Conservation (phyloP, 1,139 yeast species). For the Lizanozyma gosingica region DNA sequence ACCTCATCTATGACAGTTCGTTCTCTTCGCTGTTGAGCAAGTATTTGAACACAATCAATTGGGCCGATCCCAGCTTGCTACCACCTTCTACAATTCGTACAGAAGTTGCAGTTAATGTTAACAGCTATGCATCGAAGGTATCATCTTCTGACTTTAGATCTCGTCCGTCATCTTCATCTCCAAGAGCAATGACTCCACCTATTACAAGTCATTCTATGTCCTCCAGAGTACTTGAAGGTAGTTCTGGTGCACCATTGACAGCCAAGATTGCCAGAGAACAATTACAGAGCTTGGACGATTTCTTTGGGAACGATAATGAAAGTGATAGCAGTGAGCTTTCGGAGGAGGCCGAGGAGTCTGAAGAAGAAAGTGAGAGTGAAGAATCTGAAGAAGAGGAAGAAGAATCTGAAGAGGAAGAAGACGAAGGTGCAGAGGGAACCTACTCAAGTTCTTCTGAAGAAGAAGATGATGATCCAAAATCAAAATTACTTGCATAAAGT, state of each 20-base stretch:
- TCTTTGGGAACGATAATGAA: constrained; percentile 9
- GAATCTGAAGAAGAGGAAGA: not conserved
- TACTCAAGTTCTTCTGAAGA: too few relatives aligned
- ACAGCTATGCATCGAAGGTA: not conserved
- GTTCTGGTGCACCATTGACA: not conserved
- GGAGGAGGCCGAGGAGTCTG: constrained; percentile 13
- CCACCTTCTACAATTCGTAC: constrained; percentile 4
- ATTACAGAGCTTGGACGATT: constrained; percentile 1
- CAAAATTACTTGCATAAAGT: not conserved
- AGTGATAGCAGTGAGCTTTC: constrained; percentile 12
- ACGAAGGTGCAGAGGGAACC: not conserved
- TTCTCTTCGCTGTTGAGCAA: not conserved
- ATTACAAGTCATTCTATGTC: not conserved
- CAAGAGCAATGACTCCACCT: not conserved
- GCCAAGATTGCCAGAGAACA: not conserved
- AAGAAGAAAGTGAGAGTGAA: constrained; percentile 1
- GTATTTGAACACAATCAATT: constrained; percentile 3
- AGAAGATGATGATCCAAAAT: constrained; percentile 1
- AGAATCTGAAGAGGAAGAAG: not conserved
- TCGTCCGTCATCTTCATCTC: not conserved
- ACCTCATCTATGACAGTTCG: constrained; percentile 3
- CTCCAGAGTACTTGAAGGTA: not conserved
- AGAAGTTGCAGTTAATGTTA: constrained; percentile 1
- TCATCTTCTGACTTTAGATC: not conserved
- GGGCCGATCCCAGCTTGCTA: constrained; percentile 9